Conservation (phyloP, 208 protist genomes). For the Leishmania guyanensis region DNA sequence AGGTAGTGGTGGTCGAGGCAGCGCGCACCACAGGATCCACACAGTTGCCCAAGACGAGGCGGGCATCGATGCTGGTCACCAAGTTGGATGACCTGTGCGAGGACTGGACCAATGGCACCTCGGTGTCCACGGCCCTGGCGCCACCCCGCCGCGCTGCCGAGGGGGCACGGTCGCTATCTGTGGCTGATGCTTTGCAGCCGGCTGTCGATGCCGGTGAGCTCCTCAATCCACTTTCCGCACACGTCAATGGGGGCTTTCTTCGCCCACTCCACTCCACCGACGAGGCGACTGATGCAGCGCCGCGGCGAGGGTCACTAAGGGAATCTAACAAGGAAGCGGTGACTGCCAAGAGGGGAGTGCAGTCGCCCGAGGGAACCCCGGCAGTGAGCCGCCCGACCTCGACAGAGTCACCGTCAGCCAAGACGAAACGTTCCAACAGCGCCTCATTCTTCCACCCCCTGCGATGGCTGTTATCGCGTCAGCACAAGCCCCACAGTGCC, state of each 20-base stretch:
- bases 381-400: neutral
- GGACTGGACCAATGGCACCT: neutral
- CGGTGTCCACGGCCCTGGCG: neutral
- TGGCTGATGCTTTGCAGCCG: neutral
- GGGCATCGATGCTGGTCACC: constrained; percentile 1
- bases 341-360: neutral
- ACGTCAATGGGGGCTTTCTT: neutral
- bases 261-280: neutral
- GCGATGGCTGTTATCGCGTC: neutral
- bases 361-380: neutral
- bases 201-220: neutral
- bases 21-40: neutral
- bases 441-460: neutral
- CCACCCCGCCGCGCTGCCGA: neutral
- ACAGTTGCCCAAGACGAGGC: neutral
- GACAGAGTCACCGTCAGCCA: neutral
- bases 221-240: neutral
- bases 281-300: neutral
- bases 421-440: neutral
- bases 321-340: neutral
- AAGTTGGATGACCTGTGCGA: neutral
- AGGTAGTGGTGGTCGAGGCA: neutral
- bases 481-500: neutral
- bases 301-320: neutral
- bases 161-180: neutral